These are phyloP conservation scores for Paracorniculantispora psalliotae DNA, from an alignment of 2,329 filamentous ascomycete species.

Conservation along the genomic window DNA sequence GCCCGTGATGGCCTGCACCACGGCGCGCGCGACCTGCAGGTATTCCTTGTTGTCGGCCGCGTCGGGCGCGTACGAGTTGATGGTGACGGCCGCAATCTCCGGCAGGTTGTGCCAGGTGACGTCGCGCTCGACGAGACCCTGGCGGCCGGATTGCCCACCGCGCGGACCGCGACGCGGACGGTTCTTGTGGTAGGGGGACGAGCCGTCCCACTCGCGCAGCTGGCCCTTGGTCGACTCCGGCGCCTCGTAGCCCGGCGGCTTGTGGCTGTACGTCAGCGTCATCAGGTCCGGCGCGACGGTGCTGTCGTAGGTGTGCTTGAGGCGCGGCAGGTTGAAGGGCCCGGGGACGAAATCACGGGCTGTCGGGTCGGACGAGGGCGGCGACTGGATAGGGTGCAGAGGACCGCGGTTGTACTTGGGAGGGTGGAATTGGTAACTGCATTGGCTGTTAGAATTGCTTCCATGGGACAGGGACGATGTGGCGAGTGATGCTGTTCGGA, in stretches of 20 bases:
- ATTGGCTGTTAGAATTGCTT: background rate
- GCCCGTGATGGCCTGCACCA: conserved; percentile 80
- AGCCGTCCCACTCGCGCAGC: conserved; percentile 80
- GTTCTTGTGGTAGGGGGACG: conserved; percentile 92
- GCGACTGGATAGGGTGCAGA: conserved; percentile 86
- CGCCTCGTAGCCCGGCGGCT: conserved; percentile 64
- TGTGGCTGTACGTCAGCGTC: conserved; percentile 82
- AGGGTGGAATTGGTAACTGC: conserved; percentile 88
- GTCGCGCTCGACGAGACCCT: conserved; percentile 67
- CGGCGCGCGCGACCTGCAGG: conserved; percentile 77
- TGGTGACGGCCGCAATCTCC: conserved; percentile 70
- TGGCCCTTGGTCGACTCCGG: conserved; percentile 52
- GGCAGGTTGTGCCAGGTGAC: conserved; percentile 83
- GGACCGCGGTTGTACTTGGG: conserved; percentile 94
- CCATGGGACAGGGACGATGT: background rate
- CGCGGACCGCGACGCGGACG: conserved; percentile 78
- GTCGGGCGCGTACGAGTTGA: conserved; percentile 70
- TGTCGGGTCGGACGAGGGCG: conserved; percentile 76
- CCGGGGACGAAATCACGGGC: conserved; percentile 87
- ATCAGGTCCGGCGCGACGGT: conserved; percentile 85
- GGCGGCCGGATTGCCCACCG: conserved; percentile 59
- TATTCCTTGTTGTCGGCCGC: conserved; percentile 67
- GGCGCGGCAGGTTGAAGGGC: conserved; percentile 80
- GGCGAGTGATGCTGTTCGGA: background rate
- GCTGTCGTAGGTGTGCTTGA: conserved; percentile 84